phyloP scores from a whole-genome alignment of 768 basidiomycete species.

The Lactifluus pinguis region DNA sequence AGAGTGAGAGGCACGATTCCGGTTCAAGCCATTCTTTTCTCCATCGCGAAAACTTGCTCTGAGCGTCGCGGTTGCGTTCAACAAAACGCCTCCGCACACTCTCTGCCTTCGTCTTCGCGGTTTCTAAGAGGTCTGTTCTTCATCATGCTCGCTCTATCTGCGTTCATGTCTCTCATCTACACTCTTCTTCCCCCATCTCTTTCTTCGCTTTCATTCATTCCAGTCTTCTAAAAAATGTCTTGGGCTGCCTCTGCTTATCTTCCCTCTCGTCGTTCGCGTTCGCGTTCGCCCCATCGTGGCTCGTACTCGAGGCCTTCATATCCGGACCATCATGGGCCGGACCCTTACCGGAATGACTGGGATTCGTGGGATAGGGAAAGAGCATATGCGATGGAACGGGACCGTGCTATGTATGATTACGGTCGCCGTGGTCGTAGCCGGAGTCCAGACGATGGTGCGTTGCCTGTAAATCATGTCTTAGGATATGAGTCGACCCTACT shows the following conservation, averaged over 20 bases:
- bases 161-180: slow-evolving; percentile 63
- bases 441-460: slow-evolving; percentile 69
- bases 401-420: slow-evolving; percentile 60
- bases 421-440: slow-evolving; percentile 65
- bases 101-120: slow-evolving; percentile 35
- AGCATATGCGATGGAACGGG: slow-evolving; percentile 61
- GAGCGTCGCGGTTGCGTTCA: slow-evolving; percentile 33
- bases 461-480: neutral
- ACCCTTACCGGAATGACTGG: slow-evolving; percentile 57
- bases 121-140: slow-evolving; percentile 84
- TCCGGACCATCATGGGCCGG: slow-evolving; percentile 48
- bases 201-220: slow-evolving; percentile 45
- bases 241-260: slow-evolving; percentile 67
- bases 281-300: slow-evolving; percentile 59
- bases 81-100: slow-evolving; percentile 30
- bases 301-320: slow-evolving; percentile 47
- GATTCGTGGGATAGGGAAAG: slow-evolving; percentile 68
- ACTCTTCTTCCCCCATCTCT: slow-evolving; percentile 37
- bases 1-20: slow-evolving; percentile 2
- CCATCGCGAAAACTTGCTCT: slow-evolving; percentile 55
- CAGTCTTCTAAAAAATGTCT: slow-evolving; percentile 45
- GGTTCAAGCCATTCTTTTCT: slow-evolving; percentile 21
- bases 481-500: neutral
- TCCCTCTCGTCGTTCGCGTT: slow-evolving; percentile 70
- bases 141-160: slow-evolving; percentile 81